phyloP scores from a whole-genome alignment of 2,329 filamentous ascomycete genomes.

The Furcasterigmium furcatum region DNA sequence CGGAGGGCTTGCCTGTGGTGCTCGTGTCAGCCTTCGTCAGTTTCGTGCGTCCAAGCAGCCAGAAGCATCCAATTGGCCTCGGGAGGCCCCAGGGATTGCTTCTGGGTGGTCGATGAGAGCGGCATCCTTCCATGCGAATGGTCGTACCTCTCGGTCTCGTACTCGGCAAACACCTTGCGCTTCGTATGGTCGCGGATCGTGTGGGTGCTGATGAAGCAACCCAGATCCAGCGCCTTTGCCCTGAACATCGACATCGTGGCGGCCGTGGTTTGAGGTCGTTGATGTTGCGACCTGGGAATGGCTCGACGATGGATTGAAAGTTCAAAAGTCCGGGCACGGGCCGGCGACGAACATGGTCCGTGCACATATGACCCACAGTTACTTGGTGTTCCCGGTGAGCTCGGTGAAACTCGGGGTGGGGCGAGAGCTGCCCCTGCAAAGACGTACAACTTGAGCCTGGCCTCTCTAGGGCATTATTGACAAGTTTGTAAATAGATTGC shows the following conservation, averaged over 20 bases:
- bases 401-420: too few relatives aligned
- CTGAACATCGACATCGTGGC: conserved; percentile 78
- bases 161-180: conserved; percentile 83
- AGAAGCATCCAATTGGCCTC: too few relatives aligned
- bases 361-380: too few relatives aligned
- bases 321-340: too few relatives aligned
- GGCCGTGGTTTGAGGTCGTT: conserved; percentile 3
- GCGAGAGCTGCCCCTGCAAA: too few relatives aligned
- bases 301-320: too few relatives aligned
- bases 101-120: not conserved
- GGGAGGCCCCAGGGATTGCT: not conserved
- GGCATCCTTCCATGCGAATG: too few relatives aligned
- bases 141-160: conserved; percentile 81
- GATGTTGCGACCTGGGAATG: not conserved
- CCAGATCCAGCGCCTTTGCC: conserved; percentile 84
- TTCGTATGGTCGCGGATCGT: conserved; percentile 95
- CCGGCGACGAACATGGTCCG: too few relatives aligned
- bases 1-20: conserved; percentile 78
- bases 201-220: conserved; percentile 82
- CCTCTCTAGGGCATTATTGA: too few relatives aligned
- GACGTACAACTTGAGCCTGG: too few relatives aligned
- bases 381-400: too few relatives aligned
- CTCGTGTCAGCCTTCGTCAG: not conserved
- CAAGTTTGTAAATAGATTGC: too few relatives aligned
- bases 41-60: not conserved